Conservation (phyloP, 2,329 filamentous ascomycete species). For the Epicoccum nigrum region DNA sequence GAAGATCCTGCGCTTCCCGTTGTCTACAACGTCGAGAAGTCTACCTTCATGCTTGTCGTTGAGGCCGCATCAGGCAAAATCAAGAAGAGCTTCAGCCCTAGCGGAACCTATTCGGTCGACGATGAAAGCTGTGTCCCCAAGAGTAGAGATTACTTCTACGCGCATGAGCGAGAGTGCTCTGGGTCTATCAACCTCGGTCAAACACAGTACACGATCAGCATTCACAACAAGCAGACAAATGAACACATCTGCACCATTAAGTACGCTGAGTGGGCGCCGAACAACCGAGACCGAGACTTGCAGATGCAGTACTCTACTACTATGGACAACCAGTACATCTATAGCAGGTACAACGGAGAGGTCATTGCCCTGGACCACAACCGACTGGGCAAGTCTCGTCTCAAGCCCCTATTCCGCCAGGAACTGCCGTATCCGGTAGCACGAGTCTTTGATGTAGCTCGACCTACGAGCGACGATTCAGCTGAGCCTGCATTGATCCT, state of each 20-base stretch:
- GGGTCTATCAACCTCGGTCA: slow-evolving; percentile 80
- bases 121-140: slow-evolving; percentile 76
- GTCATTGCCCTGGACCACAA: slow-evolving; percentile 80
- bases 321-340: slow-evolving; percentile 87
- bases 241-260: slow-evolving; percentile 84
- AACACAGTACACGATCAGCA: slow-evolving; percentile 87
- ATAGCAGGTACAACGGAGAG: slow-evolving; percentile 82
- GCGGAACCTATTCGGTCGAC: slow-evolving; percentile 70
- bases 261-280: slow-evolving; percentile 94
- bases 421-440: slow-evolving; percentile 79
- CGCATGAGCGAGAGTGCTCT: slow-evolving; percentile 67
- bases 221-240: slow-evolving; percentile 75
- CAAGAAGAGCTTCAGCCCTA: slow-evolving; percentile 81
- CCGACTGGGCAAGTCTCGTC: slow-evolving; percentile 46
- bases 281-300: slow-evolving; percentile 87
- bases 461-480: slow-evolving; percentile 69
- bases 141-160: slow-evolving; percentile 60
- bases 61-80: slow-evolving; percentile 85
- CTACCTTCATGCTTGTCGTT: slow-evolving; percentile 85
- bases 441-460: slow-evolving; percentile 85
- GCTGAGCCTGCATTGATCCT: slow-evolving; percentile 79
- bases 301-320: slow-evolving; percentile 80
- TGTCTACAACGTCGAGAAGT: slow-evolving; percentile 90
- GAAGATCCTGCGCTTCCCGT: slow-evolving; percentile 70
- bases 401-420: slow-evolving; percentile 52